Evolutionary conservation across 352 stramenopile species (phyloP), one percentile per base, ranked within the genome.

Genomic region (Phytophthora crassamura): DNA sequence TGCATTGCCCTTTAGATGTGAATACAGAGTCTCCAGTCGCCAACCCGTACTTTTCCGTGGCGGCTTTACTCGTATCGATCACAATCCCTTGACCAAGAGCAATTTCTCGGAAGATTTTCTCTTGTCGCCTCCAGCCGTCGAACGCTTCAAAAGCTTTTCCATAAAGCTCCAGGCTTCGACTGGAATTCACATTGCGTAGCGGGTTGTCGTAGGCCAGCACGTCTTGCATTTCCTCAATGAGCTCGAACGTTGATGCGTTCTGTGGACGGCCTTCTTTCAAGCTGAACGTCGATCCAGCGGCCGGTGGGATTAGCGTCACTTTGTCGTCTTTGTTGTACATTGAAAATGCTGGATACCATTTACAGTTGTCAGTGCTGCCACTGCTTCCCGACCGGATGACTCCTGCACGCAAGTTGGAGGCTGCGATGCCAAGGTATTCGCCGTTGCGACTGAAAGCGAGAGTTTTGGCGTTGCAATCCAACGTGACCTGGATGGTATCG

Each of bases 271-370:
- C 49, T 12, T 40, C 30, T 10, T 64, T 39, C 3, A 34, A 16
- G 25, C 14, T n/a, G 49, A 60, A 40, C 41, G 57, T 16, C 18
- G 58, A 45, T 43, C 42, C 30, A 53, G 38, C 25, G 8, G 59
- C 47, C 22, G 82, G 74, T 22, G 80, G 80, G 5, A 93, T 67
- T 15, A 97, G 47, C 8, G 86, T 94, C 14, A 97, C 49, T 43
- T 92, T 84, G 47, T 97, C 90, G 41, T 93, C 89, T 59, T 96
- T 97, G 72, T 98, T 97, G 67, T 98, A 98, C 66, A 98, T 73
- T 3, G 90, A 97, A 42, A 98, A 85, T 7, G 91, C 90, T 9
- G 92, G 91, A 51, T 89, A 97, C 84, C 84, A 92, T 42, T 87
- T 92, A 62, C 67, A 86, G 39, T 28, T 48, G 32, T 57, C 52